phyloP scores from a whole-genome alignment of 2,329 filamentous ascomycete species.

The Emmonsiellopsis sp. region DNA sequence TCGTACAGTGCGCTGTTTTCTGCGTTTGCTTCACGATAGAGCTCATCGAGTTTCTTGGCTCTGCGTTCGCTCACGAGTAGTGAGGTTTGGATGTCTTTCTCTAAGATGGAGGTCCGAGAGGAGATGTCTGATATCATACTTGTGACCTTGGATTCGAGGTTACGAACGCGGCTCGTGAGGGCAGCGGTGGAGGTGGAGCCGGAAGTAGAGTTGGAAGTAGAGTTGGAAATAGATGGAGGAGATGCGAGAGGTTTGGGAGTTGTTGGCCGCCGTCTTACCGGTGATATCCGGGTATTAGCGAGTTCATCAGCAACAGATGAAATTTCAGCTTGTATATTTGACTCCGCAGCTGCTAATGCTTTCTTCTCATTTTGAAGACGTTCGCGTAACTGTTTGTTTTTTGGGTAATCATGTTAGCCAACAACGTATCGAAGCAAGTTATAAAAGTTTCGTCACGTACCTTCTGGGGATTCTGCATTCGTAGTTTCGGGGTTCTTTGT shows the following conservation, averaged over 20 bases:
- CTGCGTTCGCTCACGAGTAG: conserved; percentile 68
- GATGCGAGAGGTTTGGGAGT: conserved; percentile 27
- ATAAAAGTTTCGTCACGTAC: conserved; percentile 15
- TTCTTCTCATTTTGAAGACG: conserved; percentile 74
- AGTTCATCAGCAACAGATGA: conserved; percentile 74
- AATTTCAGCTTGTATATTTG: conserved; percentile 63
- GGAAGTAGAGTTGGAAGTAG: conserved; percentile 3
- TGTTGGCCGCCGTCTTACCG: conserved; percentile 30
- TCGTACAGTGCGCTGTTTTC: conserved; percentile 93
- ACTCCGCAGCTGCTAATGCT: conserved; percentile 60
- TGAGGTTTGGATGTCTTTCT: conserved; percentile 61
- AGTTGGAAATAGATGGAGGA: conserved; percentile 12
- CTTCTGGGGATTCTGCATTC: conserved; percentile 55
- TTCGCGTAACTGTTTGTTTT: conserved; percentile 52
- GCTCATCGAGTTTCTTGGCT: conserved; percentile 71
- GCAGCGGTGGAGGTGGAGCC: conserved; percentile 9
- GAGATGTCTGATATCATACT: conserved; percentile 49
- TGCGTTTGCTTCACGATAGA: conserved; percentile 77
- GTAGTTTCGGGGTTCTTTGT: conserved; percentile 61
- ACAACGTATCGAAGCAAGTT: neutral
- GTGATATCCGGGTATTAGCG: conserved; percentile 33
- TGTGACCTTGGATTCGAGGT: conserved; percentile 60
- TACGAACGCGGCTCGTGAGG: conserved; percentile 45
- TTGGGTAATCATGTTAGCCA: neutral
- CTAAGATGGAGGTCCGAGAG: conserved; percentile 53